Base-by-base conservation (phyloP, 768 basidiomycete genomes). In the Lactarius vividus region DNA sequence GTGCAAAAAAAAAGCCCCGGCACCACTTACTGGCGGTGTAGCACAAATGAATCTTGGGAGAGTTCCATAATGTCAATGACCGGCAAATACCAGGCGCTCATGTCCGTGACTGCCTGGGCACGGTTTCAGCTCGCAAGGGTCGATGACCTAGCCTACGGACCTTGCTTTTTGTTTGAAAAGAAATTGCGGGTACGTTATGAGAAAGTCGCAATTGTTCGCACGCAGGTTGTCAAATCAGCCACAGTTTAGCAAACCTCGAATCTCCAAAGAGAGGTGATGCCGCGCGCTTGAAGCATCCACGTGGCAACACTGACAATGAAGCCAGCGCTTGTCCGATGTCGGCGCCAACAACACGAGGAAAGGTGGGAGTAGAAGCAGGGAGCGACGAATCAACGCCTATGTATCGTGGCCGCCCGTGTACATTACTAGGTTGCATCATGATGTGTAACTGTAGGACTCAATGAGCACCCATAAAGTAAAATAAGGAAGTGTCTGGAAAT, bases 81-180 rank as follows among this genome's bases (percentile, higher is more conserved):
- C 31, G 33, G 59, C 31, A 61, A 61, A 8, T 61, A 61, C 44
- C 46, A 61, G 59, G 46, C 59, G 59, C 59, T 61, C 33, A 52
- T 52, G 59, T 49, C 33, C 31, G 23, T 23, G 59, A 60, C 42
- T 18, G 20, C 13, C 9, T n/a, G 23, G 59, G 31, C 59, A 46
- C 29, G 11, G 29, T 13, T 9, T 35, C 46, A n/a, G 33, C n/a
- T 23, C 40, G 13, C 28, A 61, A 39, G 37, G 35, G n/a, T 40
- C 55, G 33, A 28, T 26, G 26, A 57, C 33, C 7, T 52, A 33
- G 8, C 54, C 6, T 29, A 55, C 20, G 18, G 31, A 20, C 9
- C 20, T 33, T 20, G 15, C 18, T 31, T 55, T 26, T 52, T 52
- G 23, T 23, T 52, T 23, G 13, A 23, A 52, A 52, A 33, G 15